Conservation (phyloP, 345 rosid genomes). For the Citrus medica region DNA sequence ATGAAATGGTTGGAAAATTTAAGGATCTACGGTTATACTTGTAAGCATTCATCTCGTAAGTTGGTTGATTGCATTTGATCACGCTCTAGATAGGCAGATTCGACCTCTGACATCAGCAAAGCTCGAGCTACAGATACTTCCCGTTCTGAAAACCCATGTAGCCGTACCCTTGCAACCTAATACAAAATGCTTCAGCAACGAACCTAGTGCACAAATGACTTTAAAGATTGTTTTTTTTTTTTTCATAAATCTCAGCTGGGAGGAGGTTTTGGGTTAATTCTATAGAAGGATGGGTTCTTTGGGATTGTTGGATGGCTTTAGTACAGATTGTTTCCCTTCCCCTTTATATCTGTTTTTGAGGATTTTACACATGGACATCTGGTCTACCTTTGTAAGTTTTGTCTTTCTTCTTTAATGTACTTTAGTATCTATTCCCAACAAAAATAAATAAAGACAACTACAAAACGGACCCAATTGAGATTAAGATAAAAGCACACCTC, state of each 20-base stretch:
- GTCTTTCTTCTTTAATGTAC: background rate
- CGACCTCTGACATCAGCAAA: constrained; percentile 78
- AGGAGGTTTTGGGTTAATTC: background rate
- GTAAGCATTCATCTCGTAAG: constrained; percentile 82
- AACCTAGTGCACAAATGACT: background rate
- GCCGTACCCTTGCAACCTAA: constrained; percentile 84
- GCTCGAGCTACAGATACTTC: constrained; percentile 84
- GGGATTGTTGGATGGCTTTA: background rate
- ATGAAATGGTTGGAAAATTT: background rate
- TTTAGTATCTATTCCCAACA: background rate
- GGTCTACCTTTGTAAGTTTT: background rate
- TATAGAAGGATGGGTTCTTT: background rate
- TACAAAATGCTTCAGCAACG: constrained; percentile 19
- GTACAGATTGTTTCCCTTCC: background rate
- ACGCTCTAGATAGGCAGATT: constrained; percentile 94
- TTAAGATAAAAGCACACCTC: constrained; percentile 49
- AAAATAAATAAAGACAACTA: too few relatives aligned
- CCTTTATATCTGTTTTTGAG: too few relatives aligned
- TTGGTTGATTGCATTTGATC: constrained; percentile 89
- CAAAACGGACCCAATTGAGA: background rate
- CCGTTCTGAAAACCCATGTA: constrained; percentile 92
- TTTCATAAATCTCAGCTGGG: background rate
- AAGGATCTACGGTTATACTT: constrained; percentile 39
- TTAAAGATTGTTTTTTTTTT: background rate
- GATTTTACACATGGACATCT: background rate